Evolutionary conservation across 345 rosid genomes (phyloP), one percentile per base, ranked within the genome.

Genomic region (Euphorbia tirucalli): DNA sequence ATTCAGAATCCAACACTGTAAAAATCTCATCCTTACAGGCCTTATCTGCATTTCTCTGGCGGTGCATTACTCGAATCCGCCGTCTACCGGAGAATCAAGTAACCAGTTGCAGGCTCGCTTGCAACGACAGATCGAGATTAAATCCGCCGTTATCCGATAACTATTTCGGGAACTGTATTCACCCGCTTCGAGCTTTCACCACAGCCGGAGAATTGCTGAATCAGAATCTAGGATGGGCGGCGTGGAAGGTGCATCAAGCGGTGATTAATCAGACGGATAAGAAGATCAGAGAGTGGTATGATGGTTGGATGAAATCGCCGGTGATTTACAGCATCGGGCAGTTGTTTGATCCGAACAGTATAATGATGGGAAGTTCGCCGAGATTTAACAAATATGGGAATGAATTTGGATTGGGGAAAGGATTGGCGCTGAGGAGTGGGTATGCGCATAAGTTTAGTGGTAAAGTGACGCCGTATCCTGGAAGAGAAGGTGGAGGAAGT

Each of bases 281-380:
- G 56, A 70, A 54, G 72, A 72, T 87, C 30, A 60, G 78, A 9
- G 80, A 69, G 32, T 67, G 62, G 69, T 71, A 86, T 39, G 77
- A 84, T 1, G 64, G 76, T 1, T 91, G 97, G 96, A 7, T 83
- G 60, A 71, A 75, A 65, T 81, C 75, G 1, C 97, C 86, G 0
- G 55, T 5, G 0, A n/a, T 89, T 31, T 86, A 80, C 79, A 81
- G 79, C 11, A 25, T 89, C 1, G 85, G 39, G 11, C 71, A 64
- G 64, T 0, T 52, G 6, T 89, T 91, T 59, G 92, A 87, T 69
- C 89, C 86, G 0, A 7, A 63, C 44, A 89, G 86, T 39, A 77
- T 91, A 72, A 75, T 88, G 91, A 83, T 89, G 81, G 97, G 96
- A 70, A 88, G 98, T 74, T 93, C 97, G 0, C 97, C 96, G 4